A percentile compares a stretch with the other conserved stretches of the same genome.
phyloP scores from a whole-genome alignment of 371 early-diverging fungal genomes.

The Apophysomyces trapeziformis region DNA sequence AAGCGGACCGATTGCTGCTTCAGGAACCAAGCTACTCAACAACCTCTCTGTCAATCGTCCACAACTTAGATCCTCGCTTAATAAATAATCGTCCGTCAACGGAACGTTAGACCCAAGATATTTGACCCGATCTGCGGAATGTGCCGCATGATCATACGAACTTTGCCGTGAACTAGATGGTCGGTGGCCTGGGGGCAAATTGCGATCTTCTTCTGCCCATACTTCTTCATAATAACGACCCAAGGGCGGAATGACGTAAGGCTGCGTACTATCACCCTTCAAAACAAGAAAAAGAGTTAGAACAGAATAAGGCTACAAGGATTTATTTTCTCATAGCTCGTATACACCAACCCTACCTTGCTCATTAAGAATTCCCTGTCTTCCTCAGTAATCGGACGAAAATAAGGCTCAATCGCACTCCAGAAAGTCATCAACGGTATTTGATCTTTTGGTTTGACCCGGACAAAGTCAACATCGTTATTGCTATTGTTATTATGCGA shows the following conservation, averaged over 20 bases:
- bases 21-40: conserved; percentile 69
- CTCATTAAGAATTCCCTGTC: conserved; percentile 74
- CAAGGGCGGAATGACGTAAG: conserved; percentile 75
- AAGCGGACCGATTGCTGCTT: conserved; percentile 43
- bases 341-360: conserved; percentile 28
- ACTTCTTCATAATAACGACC: conserved; percentile 77
- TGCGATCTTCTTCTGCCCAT: conserved; percentile 84
- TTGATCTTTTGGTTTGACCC: conserved; percentile 65
- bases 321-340: not conserved
- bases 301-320: not conserved
- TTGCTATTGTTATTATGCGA: not conserved
- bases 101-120: conserved; percentile 7
- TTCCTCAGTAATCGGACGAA: conserved; percentile 77
- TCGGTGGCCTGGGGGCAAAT: not conserved
- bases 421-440: conserved; percentile 83
- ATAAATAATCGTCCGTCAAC: conserved; percentile 18
- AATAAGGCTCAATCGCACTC: conserved; percentile 84
- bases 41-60: conserved; percentile 78
- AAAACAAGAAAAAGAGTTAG: not conserved
- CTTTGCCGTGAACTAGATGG: not conserved
- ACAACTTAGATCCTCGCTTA: conserved; percentile 49
- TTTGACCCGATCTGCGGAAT: not conserved
- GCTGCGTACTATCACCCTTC: conserved; percentile 68
- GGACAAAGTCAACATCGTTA: conserved; percentile 42
- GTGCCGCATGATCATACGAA: not conserved